Base-by-base conservation (phyloP, 2,329 filamentous ascomycete species). In the Cadophora luteo-olivacea region DNA sequence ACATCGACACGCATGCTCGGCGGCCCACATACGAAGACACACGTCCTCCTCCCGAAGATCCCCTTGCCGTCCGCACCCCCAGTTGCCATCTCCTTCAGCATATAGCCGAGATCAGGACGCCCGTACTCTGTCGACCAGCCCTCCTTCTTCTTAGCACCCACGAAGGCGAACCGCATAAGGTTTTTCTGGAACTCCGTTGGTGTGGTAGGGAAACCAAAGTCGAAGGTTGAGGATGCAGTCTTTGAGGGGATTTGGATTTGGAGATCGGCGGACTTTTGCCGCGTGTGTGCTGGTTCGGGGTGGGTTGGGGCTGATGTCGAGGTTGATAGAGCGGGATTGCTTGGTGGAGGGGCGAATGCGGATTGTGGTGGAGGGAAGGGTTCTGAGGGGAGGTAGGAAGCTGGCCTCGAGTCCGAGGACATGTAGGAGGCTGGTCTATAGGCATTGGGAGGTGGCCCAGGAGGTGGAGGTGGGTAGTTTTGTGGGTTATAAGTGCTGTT, bases 111-210 rank as follows among this genome's bases (percentile, higher is more conserved):
- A 74, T 97, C 91, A 0, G 95, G 95, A 0, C 95, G 88, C 22
- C 94, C 94, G 79, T 97, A 97, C 80, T 97, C 94, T 16, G 96
- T 93, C 72, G 88, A 92, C 93, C 95, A 97, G 65, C 94, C 92
- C 72, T 93, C 91, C 72, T 90, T 87, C 68, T 89, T 89, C 80
- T 89, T 85, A 75, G 88, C 86, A 45, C 89, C 82, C 0, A 94
- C 87, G 78, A 97, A 97, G 0, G 94, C 94, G 77, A 96, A 97
- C 19, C 93, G 91, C 89, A 97, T 95, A 61, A 97, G 83, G 74
- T 89, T 93, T 84, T 94, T 95, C 77, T 97, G 93, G 80, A 97
- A 93, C 75, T 94, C 90, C 0, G 92, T 94, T 8, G 94, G 93
- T 32, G 93, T 94, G 69, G 89, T 87, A 0, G 92, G 91, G 80